A percentile compares a stretch with the other conserved stretches of the same genome.
Evolutionary conservation across 805 yeast species (phyloP).

Genomic region (Lachancea sp.): DNA sequence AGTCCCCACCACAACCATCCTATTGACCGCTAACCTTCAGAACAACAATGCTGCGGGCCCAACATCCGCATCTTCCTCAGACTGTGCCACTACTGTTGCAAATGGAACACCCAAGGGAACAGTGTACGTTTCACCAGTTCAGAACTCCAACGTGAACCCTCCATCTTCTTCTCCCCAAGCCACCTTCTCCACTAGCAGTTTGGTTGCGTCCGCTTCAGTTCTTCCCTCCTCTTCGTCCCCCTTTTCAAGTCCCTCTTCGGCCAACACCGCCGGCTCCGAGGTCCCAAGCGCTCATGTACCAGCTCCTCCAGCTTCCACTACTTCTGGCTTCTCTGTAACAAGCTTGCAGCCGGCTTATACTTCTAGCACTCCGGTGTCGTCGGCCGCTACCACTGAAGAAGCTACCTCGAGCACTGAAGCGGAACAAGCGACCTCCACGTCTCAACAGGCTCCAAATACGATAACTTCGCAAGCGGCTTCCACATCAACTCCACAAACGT

Average conservation of each 20-base stretch:
- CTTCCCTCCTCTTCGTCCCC: not conserved
- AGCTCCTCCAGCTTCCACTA: slow-evolving; percentile 8
- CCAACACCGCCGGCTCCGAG: not conserved
- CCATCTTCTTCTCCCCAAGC: not conserved
- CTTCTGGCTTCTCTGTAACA: not conserved
- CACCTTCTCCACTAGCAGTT: slow-evolving; percentile 15
- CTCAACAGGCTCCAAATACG: not conserved
- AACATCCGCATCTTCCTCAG: slow-evolving; percentile 9
- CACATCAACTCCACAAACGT: slow-evolving; percentile 19
- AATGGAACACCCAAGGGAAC: slow-evolving; percentile 14
- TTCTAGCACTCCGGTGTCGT: not conserved
- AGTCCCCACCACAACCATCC: slow-evolving; percentile 33
- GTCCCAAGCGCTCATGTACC: slow-evolving; percentile 12
- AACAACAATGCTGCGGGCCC: slow-evolving; percentile 6
- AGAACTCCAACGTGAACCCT: slow-evolving; percentile 1
- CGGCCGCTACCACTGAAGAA: not conserved
- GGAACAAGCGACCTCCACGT: not conserved
- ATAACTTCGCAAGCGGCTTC: slow-evolving; percentile 7
- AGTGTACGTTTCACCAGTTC: slow-evolving; percentile 8
- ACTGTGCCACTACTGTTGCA: slow-evolving; percentile 10
- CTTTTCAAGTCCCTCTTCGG: not conserved
- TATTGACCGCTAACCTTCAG: slow-evolving; percentile 10
- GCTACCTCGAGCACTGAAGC: not conserved
- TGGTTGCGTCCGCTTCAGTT: slow-evolving; percentile 17
- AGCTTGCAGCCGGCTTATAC: not conserved